Evolutionary conservation across 2,329 filamentous ascomycete species (phyloP).

Genomic region (Lasiodiplodia theobromae): DNA sequence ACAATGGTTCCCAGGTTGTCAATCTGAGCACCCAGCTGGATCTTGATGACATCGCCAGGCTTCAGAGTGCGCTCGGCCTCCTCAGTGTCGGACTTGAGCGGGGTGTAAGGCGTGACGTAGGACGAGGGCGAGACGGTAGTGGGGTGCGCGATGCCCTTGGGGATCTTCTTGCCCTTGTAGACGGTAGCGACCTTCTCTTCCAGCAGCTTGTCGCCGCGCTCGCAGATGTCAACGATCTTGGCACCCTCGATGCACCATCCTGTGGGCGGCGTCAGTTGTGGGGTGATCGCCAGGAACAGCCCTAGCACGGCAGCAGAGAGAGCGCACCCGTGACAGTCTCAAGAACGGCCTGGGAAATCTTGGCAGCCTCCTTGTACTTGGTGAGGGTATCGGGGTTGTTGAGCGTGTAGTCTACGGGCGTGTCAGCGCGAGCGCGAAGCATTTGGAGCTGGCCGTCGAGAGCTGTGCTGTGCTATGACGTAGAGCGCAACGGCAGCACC

Average conservation of each 20-base stretch:
- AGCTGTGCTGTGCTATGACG: constrained; percentile 29
- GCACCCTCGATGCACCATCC: constrained; percentile 79
- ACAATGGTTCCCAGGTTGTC: constrained; percentile 97
- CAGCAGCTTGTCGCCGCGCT: constrained; percentile 93
- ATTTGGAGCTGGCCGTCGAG: constrained; percentile 13
- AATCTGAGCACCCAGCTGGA: constrained; percentile 98
- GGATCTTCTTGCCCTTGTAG: constrained; percentile 97
- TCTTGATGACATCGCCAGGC: constrained; percentile 88
- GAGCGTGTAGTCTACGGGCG: constrained; percentile 78
- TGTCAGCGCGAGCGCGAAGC: constrained; percentile 9
- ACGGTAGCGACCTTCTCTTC: constrained; percentile 95
- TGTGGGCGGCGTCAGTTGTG: constrained; percentile 44
- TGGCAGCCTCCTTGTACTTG: constrained; percentile 97
- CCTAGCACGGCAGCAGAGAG: constrained; percentile 28
- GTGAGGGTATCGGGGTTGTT: constrained; percentile 94
- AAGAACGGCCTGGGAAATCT: constrained; percentile 95
- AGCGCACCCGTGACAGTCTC: constrained; percentile 74
- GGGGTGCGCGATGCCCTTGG: constrained; percentile 92
- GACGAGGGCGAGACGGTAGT: constrained; percentile 94
- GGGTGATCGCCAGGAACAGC: constrained; percentile 24
- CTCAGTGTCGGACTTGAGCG: constrained; percentile 81
- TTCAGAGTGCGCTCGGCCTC: constrained; percentile 84
- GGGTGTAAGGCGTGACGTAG: constrained; percentile 96
- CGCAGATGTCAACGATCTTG: constrained; percentile 93
- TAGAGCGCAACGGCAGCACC: constrained; percentile 6